Percentiles rank a stretch among this genome's conserved stretches.
Evolutionary conservation across 2,329 filamentous ascomycete genomes (phyloP).

Genomic region (Metarhizium brunneum): DNA sequence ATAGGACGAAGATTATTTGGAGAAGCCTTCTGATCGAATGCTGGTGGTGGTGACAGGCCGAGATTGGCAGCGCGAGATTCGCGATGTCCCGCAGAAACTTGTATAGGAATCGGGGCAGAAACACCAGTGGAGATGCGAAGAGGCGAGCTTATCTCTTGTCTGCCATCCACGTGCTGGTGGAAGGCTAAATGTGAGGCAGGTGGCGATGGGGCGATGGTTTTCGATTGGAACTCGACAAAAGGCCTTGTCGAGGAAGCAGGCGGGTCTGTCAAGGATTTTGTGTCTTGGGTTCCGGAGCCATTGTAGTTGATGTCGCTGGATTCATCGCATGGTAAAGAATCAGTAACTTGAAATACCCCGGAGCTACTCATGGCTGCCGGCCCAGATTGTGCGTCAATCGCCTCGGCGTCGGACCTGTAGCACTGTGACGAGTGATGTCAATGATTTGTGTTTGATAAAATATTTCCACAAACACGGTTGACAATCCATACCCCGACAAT

Average conservation of each 20-base stretch:
- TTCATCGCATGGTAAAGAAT: slow-evolving; percentile 16
- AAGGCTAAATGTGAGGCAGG: slow-evolving; percentile 10
- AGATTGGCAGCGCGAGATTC: slow-evolving; percentile 28
- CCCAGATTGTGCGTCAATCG: slow-evolving; percentile 1
- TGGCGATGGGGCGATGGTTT: slow-evolving; percentile 26
- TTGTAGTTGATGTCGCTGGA: slow-evolving; percentile 1
- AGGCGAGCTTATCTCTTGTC: slow-evolving; percentile 13
- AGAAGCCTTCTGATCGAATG: slow-evolving; percentile 20
- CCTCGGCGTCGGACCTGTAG: neutral
- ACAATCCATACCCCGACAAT: neutral
- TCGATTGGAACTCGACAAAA: slow-evolving; percentile 16
- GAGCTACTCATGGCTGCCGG: slow-evolving; percentile 21
- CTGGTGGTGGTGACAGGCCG: slow-evolving; percentile 20
- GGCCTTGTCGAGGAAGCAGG: slow-evolving; percentile 12
- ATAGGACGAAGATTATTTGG: slow-evolving; percentile 34
- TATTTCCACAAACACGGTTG: neutral
- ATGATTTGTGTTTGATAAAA: neutral
- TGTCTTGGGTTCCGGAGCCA: slow-evolving; percentile 1
- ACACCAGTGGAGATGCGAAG: slow-evolving; percentile 31
- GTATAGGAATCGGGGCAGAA: slow-evolving; percentile 7
- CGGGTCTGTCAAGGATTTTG: slow-evolving; percentile 6
- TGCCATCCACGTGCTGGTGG: slow-evolving; percentile 6
- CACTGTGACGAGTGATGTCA: neutral
- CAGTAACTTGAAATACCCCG: slow-evolving; percentile 16
- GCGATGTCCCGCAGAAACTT: slow-evolving; percentile 10